Base-by-base conservation (phyloP, 352 stramenopile genomes). In the Labyrinthula sp. region DNA sequence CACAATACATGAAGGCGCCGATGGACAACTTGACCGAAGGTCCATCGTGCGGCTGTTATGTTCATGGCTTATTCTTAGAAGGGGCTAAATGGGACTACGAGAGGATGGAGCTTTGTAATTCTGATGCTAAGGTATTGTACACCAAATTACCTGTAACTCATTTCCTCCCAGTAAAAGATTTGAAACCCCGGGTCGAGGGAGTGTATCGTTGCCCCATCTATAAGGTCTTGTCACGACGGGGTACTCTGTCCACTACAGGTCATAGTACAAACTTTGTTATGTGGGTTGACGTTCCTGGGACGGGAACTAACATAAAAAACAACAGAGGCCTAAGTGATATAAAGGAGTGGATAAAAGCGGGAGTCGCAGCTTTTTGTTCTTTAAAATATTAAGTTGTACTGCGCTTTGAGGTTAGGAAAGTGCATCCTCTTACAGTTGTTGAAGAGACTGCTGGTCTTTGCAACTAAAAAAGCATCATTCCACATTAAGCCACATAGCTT, bases 251-350 rank as follows among this genome's bases (percentile, higher is more conserved):
- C 0, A 94, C 83, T 10, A 94, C 83, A 0, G 83, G 83, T 29
- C 83, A 94, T 58, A 89, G 73, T 24, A 93, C 83, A 18, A 94
- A 94, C 67, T 94, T 94, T 63, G 74, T 94, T 43, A 88, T 92
- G 56, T 94, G 82, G 83, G 85, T 94, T 49, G 80, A 93, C 38
- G 70, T 94, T 10, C 83, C 83, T 24, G 72, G 67, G 14, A 71
- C 68, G 52, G 73, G 82, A 12, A 72, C 73, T 28, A 71, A 75
- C 37, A 74, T 82, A 37, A 79, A 86, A 37, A 85, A 82, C 48
- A 73, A 80, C 46, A 73, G 73, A 38, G 69, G 74, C 30, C 63
- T 77, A 33, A 69, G 73, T 15, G 72, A 82, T 40, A 70, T 83
- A 33, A 72, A 82, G 24, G 71, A 67, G 8, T 77, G 47, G 25